A percentile compares a stretch with the other conserved stretches of the same genome.
Conservation (phyloP, 2,329 filamentous ascomycete genomes). For the Colletotrichum trifolii region DNA sequence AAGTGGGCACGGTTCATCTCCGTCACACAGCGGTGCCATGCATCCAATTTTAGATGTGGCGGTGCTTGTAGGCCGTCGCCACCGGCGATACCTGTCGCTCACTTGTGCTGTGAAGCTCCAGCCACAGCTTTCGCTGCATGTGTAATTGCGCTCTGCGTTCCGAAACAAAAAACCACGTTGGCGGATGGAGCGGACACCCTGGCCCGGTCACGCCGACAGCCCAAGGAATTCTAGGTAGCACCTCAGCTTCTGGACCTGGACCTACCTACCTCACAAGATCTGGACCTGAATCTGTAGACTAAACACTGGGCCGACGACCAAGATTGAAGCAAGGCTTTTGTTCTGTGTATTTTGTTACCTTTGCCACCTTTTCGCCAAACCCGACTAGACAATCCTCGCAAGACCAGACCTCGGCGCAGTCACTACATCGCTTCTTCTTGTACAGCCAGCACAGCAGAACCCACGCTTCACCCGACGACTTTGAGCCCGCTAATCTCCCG, state of each 20-base stretch:
- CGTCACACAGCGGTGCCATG: neutral
- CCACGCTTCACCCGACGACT: neutral
- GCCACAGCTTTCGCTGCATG: slow-evolving; percentile 8
- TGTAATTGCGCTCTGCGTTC: slow-evolving; percentile 5
- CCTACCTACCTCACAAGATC: neutral
- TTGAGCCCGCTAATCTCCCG: slow-evolving; percentile 9
- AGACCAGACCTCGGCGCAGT: too few relatives aligned
- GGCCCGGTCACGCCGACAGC: slow-evolving; percentile 25
- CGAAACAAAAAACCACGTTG: slow-evolving; percentile 28
- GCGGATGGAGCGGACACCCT: slow-evolving; percentile 35
- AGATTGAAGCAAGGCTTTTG: too few relatives aligned
- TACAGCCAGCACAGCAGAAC: slow-evolving; percentile 6
- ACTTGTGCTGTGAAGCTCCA: neutral
- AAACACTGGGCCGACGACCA: neutral
- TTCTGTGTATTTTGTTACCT: too few relatives aligned
- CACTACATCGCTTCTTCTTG: slow-evolving; percentile 12
- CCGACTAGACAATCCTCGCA: too few relatives aligned
- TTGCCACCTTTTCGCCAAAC: too few relatives aligned
- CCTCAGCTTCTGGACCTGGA: neutral
- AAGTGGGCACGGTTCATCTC: slow-evolving; percentile 5
- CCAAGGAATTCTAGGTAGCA: slow-evolving; percentile 2
- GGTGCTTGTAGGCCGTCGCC: slow-evolving; percentile 9
- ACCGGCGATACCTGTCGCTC: neutral
- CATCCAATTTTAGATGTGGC: slow-evolving; percentile 24
- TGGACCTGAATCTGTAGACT: neutral